A percentile compares a stretch with the other conserved stretches of the same genome.
Evolutionary conservation across 805 yeast species (phyloP).

Genomic region (Candida koratica): DNA sequence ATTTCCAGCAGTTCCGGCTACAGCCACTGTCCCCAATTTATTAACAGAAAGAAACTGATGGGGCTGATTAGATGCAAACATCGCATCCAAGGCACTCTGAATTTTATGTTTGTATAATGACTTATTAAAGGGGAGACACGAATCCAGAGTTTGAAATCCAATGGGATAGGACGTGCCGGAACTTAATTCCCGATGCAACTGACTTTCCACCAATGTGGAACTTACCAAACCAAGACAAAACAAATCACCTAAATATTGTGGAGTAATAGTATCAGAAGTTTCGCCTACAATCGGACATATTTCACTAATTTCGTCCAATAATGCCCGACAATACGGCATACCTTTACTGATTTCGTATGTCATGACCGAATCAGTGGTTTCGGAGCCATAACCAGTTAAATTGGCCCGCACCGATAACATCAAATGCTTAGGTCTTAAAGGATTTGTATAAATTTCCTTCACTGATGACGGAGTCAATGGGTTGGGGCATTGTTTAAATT

Average conservation of each 20-base stretch:
- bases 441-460: constrained; percentile 6
- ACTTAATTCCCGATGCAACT: constrained; percentile 47
- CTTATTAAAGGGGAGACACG: constrained; percentile 18
- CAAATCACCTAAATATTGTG: constrained; percentile 48
- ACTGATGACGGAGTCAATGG: constrained; percentile 8
- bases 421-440: constrained; percentile 14
- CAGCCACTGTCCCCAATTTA: constrained; percentile 46
- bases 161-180: constrained; percentile 50
- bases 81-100: constrained; percentile 41
- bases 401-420: constrained; percentile 37
- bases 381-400: constrained; percentile 22
- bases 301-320: constrained; percentile 38
- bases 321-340: constrained; percentile 37
- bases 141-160: constrained; percentile 36
- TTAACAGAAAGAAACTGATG: constrained; percentile 49
- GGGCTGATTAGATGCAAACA: constrained; percentile 39
- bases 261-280: constrained; percentile 46
- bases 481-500: constrained; percentile 4
- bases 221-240: constrained; percentile 43
- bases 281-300: constrained; percentile 45
- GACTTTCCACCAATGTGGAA: constrained; percentile 44
- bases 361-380: constrained; percentile 3
- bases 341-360: constrained; percentile 37
- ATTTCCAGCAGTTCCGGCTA: constrained; percentile 49
- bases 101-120: constrained; percentile 28